These are phyloP conservation scores for Wickerhamomyces sp. DNA, from an alignment of 1,139 yeast species.

Conservation along the genomic window DNA sequence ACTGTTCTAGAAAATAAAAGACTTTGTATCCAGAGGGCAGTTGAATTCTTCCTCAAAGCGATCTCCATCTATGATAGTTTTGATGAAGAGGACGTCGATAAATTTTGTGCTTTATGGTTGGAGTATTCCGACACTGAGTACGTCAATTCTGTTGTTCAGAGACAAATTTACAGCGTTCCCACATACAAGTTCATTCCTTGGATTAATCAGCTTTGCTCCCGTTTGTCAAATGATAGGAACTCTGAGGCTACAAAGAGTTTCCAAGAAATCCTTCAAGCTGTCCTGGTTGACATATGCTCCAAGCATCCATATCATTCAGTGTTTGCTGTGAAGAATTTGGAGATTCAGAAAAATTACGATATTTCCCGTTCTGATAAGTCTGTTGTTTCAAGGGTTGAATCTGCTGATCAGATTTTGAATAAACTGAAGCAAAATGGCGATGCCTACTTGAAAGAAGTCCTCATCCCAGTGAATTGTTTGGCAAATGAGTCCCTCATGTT, in stretches of 20 bases:
- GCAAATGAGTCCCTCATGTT: conserved; percentile 47
- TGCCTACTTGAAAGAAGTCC: conserved; percentile 21
- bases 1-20: conserved; percentile 33
- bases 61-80: conserved; percentile 40
- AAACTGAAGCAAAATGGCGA: conserved; percentile 24
- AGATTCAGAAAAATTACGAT: conserved; percentile 35
- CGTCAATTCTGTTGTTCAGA: conserved; percentile 33
- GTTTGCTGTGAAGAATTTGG: conserved; percentile 59
- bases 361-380: conserved; percentile 29
- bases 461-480: conserved; percentile 41
- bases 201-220: conserved; percentile 78
- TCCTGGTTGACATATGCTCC: conserved; percentile 47
- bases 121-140: conserved; percentile 45
- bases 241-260: conserved; percentile 30
- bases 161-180: conserved; percentile 41
- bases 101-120: conserved; percentile 85
- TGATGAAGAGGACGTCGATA: conserved; percentile 60
- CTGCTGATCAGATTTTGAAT: conserved; percentile 46
- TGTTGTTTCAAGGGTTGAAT: conserved; percentile 42
- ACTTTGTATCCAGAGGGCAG: conserved; percentile 48
- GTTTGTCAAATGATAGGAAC: conserved; percentile 46
- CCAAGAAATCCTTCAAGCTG: conserved; percentile 46
- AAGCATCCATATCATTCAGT: conserved; percentile 77
- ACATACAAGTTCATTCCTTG: conserved; percentile 65
- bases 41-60: conserved; percentile 55